These are phyloP conservation scores for Conoideocrella luteorostrata DNA, from an alignment of 2,329 filamentous ascomycete genomes.

Conservation along the genomic window DNA sequence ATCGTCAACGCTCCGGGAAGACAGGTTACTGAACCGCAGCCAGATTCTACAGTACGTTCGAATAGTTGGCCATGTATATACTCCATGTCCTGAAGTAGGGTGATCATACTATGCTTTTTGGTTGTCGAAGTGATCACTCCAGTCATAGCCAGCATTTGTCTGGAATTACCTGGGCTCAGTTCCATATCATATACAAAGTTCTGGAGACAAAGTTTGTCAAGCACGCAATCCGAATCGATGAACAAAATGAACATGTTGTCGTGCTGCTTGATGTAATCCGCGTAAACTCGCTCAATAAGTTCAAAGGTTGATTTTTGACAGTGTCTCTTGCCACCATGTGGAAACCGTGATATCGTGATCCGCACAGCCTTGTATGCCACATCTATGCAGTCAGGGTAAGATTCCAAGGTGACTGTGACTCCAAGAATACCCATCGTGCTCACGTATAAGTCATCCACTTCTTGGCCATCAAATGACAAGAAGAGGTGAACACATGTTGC, in stretches of 20 bases:
- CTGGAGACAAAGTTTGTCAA: conserved; percentile 85
- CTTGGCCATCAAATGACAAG: conserved; percentile 86
- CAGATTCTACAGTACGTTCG: conserved; percentile 90
- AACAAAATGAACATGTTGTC: conserved; percentile 94
- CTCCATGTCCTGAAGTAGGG: conserved; percentile 93
- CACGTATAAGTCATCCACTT: conserved; percentile 82
- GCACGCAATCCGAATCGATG: conserved; percentile 94
- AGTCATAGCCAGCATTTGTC: conserved; percentile 95
- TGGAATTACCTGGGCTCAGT: conserved; percentile 82
- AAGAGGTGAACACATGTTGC: conserved; percentile 90
- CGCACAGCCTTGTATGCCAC: conserved; percentile 75
- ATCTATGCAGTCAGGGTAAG: conserved; percentile 86
- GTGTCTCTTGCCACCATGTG: conserved; percentile 86
- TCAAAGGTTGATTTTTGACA: conserved; percentile 92
- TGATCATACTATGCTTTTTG: conserved; percentile 80
- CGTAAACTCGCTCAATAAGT: conserved; percentile 88
- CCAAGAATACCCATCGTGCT: conserved; percentile 81
- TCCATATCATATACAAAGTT: conserved; percentile 99
- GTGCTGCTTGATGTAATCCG: conserved; percentile 75
- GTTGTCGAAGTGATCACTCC: conserved; percentile 95
- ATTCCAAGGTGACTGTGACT: conserved; percentile 67
- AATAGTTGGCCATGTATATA: conserved; percentile 96
- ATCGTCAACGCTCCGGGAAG: conserved; percentile 93
- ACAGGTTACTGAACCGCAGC: conserved; percentile 89
- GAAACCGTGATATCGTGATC: conserved; percentile 86